Base-by-base conservation (phyloP, 1,139 yeast genomes). In the Yamadazyma diddensiae region DNA sequence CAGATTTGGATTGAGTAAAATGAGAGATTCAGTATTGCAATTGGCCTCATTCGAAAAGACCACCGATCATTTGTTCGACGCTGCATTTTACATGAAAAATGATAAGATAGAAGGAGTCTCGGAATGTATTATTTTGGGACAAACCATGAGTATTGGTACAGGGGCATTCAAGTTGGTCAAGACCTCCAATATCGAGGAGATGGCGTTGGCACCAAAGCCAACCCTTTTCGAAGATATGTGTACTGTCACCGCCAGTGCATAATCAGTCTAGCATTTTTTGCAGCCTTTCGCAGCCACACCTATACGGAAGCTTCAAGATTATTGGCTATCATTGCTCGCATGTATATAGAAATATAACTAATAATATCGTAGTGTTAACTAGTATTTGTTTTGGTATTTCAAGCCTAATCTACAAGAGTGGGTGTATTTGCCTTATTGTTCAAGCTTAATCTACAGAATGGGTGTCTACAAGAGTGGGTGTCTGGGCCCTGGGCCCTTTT, bases 31-130 rank as follows among this genome's bases (percentile, higher is more conserved):
- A 25, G 98, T 94, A 17, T 69, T 94, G 53, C 98, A 94, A 59
- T 70, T 94, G 56, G 99, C 99, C 1, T 85, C 96, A 16, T 94
- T 94, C 56, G 99, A 94, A 59, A 94, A 94, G 68, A 94, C 99
- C 5, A 92, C 98, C 0, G 99, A 94, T 56, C 99, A 94, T 62
- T 72, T 94, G 57, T 94, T 94, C 50, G 98, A 94, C 58, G 99
- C 99, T 4, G 92, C 98, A 1, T 94, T 92, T 68, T 92, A 83
- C 62, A 88, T 88, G 96, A 92, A 94, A 70, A 82, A 81, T 18
- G 99, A 94, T 59, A 74, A 82, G 51, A 87, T 94, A 37, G 98
- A 94, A 59, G 99, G 99, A 62, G 98, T 94, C 15, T 83, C 95
- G 21, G 99, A 94, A 60, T 87, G 98, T 67, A 92, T 94, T 51